Percentiles rank a stretch among this genome's conserved stretches.
Evolutionary conservation across 75 land plant species (phyloP).

Genomic region (Gnetum montanum): DNA sequence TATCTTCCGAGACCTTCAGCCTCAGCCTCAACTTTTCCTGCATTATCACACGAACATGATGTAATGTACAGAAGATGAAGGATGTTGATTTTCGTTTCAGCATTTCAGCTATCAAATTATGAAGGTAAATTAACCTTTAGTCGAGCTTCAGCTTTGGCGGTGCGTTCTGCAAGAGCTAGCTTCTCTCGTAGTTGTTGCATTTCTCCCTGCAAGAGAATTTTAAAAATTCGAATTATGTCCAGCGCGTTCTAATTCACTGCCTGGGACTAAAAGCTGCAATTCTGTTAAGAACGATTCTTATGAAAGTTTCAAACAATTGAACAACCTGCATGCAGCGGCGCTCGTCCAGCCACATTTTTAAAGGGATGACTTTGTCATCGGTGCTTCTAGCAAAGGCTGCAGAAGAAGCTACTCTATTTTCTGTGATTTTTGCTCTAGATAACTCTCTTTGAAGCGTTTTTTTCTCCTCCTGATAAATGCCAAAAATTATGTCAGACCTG

Average conservation of each 20-base stretch:
- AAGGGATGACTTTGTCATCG: slow-evolving; percentile 98
- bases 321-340: slow-evolving; percentile 78
- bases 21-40: slow-evolving; percentile 89
- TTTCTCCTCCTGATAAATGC: slow-evolving; percentile 57
- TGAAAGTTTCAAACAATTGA: no score
- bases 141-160: slow-evolving; percentile 83
- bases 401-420: slow-evolving; percentile 72
- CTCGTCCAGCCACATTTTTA: slow-evolving; percentile 94
- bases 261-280: no score
- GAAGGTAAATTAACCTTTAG: slow-evolving; percentile 36
- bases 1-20: slow-evolving; percentile 86
- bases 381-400: slow-evolving; percentile 97
- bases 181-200: slow-evolving; percentile 98
- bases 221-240: no score
- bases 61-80: neutral
- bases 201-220: slow-evolving; percentile 92
- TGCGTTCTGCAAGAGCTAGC: slow-evolving; percentile 69
- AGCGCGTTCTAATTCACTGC: no score
- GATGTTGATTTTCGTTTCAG: neutral
- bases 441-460: slow-evolving; percentile 86
- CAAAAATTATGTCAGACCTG: neutral
- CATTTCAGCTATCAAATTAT: neutral
- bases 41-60: neutral
- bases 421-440: slow-evolving; percentile 83
- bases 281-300: no score